Percentiles rank a stretch among this genome's conserved stretches.
Conservation (phyloP, 495 filamentous ascomycete genomes). For the Antarctomyces pellizariae region DNA sequence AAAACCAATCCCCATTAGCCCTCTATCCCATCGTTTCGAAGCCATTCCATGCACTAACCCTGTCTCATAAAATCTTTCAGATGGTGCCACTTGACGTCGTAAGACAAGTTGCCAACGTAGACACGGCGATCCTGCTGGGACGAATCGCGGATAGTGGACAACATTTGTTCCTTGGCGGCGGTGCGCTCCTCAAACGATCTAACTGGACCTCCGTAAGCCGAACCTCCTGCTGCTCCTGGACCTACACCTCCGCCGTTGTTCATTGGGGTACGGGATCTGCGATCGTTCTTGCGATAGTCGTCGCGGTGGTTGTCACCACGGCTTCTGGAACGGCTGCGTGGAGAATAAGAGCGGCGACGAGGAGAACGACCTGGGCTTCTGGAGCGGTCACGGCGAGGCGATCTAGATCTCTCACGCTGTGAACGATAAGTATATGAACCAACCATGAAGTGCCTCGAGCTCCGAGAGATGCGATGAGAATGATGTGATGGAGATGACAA, state of each 20-base stretch:
- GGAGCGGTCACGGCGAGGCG: constrained; percentile 58
- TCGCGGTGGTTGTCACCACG: constrained; percentile 72
- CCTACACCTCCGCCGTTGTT: constrained; percentile 44
- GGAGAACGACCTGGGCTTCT: constrained; percentile 22
- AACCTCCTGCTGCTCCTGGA: constrained; percentile 30
- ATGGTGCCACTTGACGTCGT: constrained; percentile 99
- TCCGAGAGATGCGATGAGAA: background rate
- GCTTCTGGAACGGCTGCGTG: constrained; percentile 79
- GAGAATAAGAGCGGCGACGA: constrained; percentile 79
- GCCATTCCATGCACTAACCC: constrained; percentile 34
- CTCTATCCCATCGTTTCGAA: constrained; percentile 1
- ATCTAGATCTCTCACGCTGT: constrained; percentile 90
- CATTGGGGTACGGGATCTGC: constrained; percentile 67
- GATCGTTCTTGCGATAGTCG: constrained; percentile 64
- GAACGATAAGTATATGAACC: constrained; percentile 19
- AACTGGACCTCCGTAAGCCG: constrained; percentile 36
- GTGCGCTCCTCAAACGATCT: constrained; percentile 66
- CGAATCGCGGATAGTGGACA: constrained; percentile 74
- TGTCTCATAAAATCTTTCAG: constrained; percentile 99
- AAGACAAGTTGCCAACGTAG: constrained; percentile 96
- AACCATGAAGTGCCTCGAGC: constrained; percentile 9
- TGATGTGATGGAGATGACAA: background rate
- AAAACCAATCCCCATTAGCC: constrained; percentile 5
- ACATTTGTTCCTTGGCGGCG: constrained; percentile 79
- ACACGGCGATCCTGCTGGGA: constrained; percentile 97